Evolutionary conservation across 495 filamentous ascomycete genomes (phyloP), one percentile per base, ranked within the genome.

Genomic region (Rhizodiscina lignyota): DNA sequence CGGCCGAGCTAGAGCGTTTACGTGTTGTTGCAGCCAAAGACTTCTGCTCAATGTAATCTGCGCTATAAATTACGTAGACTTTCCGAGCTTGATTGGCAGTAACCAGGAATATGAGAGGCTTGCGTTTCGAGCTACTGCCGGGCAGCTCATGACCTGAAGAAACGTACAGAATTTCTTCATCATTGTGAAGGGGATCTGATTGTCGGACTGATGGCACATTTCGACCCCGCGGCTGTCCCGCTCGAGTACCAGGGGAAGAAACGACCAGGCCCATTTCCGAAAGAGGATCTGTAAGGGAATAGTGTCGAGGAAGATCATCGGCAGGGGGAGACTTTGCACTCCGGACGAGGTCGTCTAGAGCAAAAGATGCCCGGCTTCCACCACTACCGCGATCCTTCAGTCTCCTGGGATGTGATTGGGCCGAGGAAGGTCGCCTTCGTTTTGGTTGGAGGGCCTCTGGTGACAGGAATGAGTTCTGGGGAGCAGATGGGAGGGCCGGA

Each of bases 241-340:
- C 37, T 35, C 34, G 21, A 32, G 31, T 40, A 37, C 38, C 35
- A 24, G 44, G 35, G 36, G 36, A 36, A 39, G 37, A 32, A n/a
- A 94, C 77, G 24, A 94, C 75, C 29, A 86, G 50, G 1, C 87
- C 89, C 53, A 93, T 67, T 46, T 94, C 84, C 2, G 83, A 63
- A 39, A 94, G 60, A 21, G 89, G 89, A 51, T 94, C 79, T 4
- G 77, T 91, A 18, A 97, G 64, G 21, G 79, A 81, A 39, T 85
- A 91, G 1, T 94, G 60, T 20, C 79, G 67, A 2, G 87, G 87
- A 49, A 83, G 70, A 27, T 77, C 68, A 19, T 70, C 60, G 10
- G 24, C 37, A 12, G 21, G 31, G 1, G 41, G n/a, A 3, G 29
- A n/a, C n/a, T n/a, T n/a, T n/a, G n/a, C n/a, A n/a, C n/a, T n/a